Base-by-base conservation (phyloP, 169 alveolate genomes). In the Eimeria acervulina region DNA sequence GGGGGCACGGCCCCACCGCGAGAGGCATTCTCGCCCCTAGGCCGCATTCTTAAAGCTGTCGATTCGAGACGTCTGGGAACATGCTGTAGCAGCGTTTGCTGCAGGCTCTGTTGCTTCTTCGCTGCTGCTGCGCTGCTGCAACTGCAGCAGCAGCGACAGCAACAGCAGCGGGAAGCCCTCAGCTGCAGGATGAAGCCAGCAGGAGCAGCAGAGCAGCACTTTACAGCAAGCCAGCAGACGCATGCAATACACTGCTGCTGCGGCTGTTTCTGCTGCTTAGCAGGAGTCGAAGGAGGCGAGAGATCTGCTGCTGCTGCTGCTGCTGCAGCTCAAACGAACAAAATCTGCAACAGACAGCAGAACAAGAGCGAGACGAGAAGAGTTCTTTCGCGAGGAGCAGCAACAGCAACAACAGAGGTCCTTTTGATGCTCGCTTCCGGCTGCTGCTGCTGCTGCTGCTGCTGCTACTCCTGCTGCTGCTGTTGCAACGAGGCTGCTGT, bases 1-100 rank as follows among this genome's bases (percentile, higher is more conserved):
- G 85, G 85, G 85, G 85, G 85, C 61, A 74, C 61, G 85, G 85
- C 55, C 85, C 85, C 85, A 6, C 85, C 85, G 85, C 85, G 85
- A 74, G 59, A 42, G 52, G 28, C 85, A 42, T 74, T 74, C 55
- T 74, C 85, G 85, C 55, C 38, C 85, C 59, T 74, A 36, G 85
- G 85, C 85, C 85, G 85, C 85, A 74, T 74, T n/a, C 8, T 74
- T 40, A 40, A 36, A 31, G 12, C 6, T 33, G 85, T 23, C 44
- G 7, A 59, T 38, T 21, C 12, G n/a, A 42, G 17, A 59, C 15
- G 38, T 33, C 61, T 36, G 85, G 61, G 6, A 42, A 10, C 61
- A 40, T 33, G 85, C 85, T 38, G 85, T 26, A 10, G 61, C 51
- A 2, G 84, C 42, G 6, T 23, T 31, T 40, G 44, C 55, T 74